Base-by-base conservation (phyloP, 306 rosid species). In the Pyrus bretschneideri region DNA sequence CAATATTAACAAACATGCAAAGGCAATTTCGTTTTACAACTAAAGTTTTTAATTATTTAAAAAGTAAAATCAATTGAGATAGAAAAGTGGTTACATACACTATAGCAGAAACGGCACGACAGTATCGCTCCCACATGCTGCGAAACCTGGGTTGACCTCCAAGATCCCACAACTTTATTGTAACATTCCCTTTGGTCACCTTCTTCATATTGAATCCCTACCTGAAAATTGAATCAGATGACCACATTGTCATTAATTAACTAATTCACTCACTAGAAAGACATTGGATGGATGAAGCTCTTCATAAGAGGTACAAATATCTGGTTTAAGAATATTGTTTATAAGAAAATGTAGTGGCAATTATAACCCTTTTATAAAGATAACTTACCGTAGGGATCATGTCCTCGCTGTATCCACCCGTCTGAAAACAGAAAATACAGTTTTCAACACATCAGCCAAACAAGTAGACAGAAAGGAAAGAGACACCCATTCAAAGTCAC, bases 61-160 rank as follows among this genome's bases (percentile, higher is more conserved):
- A 49, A 35, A 46, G 52, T 35, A 57, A 51, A 77, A 69, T 17
- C 29, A 54, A 82, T 25, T 55, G 75, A 67, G 72, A 83, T 11
- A 67, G 73, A 35, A 79, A 77, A 79, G 72, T 58, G 21, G 71
- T 59, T 72, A 29, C 88, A 72, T 93, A 93, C 97, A 93, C 94
- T 77, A 93, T 90, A 61, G 97, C 97, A 73, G 97, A 90, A 82
- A 90, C 97, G 0, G 97, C 91, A 68, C 97, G 96, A 65, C 97
- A 93, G 76, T 93, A 93, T 60, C 97, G 89, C 75, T 93, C 97
- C 97, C 97, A 93, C 97, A 90, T 90, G 91, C 96, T 93, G 83
- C 96, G 96, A 84, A 93, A 93, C 84, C 97, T 89, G 70, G 97
- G 97, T 73, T 93, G 97, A 45, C 97, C 97, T 82, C 97, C 97